These are phyloP conservation scores for Sechiopsis laciniata DNA, from an alignment of 306 rosid species.

Conservation along the genomic window DNA sequence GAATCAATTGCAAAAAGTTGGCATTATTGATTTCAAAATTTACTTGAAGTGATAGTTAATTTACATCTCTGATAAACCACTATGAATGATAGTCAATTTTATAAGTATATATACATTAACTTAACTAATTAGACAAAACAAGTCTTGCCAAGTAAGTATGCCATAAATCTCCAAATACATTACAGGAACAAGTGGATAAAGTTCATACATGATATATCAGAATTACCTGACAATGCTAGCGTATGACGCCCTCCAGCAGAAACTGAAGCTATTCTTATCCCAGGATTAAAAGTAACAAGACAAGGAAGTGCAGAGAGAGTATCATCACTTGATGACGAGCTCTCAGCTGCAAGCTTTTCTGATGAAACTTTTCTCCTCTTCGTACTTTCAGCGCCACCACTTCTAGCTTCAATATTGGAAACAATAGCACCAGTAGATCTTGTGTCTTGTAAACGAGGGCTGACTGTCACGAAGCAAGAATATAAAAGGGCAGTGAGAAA, in stretches of 20 bases:
- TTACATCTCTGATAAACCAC: not conserved
- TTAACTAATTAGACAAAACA: not conserved
- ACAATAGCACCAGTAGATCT: conserved; percentile 43
- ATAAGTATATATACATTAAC: not conserved
- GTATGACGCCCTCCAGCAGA: conserved; percentile 98
- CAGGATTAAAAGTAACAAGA: conserved; percentile 72
- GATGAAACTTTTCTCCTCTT: conserved; percentile 71
- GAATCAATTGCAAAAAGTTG: not conserved
- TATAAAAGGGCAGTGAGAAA: not conserved
- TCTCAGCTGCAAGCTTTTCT: conserved; percentile 64
- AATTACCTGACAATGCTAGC: conserved; percentile 69
- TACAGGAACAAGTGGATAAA: conserved; percentile 5
- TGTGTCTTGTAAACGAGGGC: conserved; percentile 59
- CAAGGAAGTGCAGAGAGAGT: conserved; percentile 69
- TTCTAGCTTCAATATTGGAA: conserved; percentile 31
- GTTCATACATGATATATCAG: conserved; percentile 14
- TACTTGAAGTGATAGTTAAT: not conserved
- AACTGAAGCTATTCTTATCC: conserved; percentile 65
- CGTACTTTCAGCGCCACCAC: conserved; percentile 64
- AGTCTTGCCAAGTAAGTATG: no score
- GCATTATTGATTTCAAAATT: not conserved
- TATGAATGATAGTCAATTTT: not conserved
- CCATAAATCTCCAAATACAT: not conserved
- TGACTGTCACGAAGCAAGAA: conserved; percentile 49
- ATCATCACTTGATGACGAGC: conserved; percentile 73